A percentile compares a stretch with the other conserved stretches of the same genome.
Conservation (phyloP, 2,329 filamentous ascomycete species). For the Zymoseptoria passerinii region DNA sequence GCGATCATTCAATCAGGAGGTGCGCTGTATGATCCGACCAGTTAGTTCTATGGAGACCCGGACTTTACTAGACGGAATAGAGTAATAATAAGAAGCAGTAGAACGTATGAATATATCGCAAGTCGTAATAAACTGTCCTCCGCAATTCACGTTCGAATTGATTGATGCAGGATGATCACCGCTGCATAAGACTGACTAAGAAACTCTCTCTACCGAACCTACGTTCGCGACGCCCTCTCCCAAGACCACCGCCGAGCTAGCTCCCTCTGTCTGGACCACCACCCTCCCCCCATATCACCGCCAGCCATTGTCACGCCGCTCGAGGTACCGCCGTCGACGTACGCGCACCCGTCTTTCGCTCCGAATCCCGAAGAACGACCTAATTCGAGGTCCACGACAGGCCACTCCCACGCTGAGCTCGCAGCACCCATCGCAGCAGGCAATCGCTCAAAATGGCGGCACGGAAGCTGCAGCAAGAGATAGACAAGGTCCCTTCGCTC, state of each 20-base stretch:
- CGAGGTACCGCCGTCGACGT: background rate
- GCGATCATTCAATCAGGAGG: background rate
- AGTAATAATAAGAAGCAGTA: too few relatives aligned
- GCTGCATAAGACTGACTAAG: background rate
- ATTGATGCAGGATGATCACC: background rate
- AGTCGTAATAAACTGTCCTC: too few relatives aligned
- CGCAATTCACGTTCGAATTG: too few relatives aligned
- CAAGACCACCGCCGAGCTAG: background rate
- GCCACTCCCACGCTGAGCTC: background rate
- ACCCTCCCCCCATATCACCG: background rate
- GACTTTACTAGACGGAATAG: too few relatives aligned
- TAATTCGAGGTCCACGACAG: background rate
- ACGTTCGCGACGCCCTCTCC: background rate
- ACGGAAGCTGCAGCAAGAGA: slow-evolving; percentile 94
- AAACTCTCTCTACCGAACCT: background rate
- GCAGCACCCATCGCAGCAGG: background rate
- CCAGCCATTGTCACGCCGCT: background rate
- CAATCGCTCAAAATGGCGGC: slow-evolving; percentile 61
- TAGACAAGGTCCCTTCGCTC: slow-evolving; percentile 67
- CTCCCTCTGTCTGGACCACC: background rate
- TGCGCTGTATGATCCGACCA: background rate
- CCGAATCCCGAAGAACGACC: background rate
- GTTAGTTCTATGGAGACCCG: too few relatives aligned
- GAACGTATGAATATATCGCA: too few relatives aligned
- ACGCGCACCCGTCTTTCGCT: background rate